These are phyloP conservation scores for Salix koriyanagi DNA, from an alignment of 345 rosid species.

Conservation along the genomic window DNA sequence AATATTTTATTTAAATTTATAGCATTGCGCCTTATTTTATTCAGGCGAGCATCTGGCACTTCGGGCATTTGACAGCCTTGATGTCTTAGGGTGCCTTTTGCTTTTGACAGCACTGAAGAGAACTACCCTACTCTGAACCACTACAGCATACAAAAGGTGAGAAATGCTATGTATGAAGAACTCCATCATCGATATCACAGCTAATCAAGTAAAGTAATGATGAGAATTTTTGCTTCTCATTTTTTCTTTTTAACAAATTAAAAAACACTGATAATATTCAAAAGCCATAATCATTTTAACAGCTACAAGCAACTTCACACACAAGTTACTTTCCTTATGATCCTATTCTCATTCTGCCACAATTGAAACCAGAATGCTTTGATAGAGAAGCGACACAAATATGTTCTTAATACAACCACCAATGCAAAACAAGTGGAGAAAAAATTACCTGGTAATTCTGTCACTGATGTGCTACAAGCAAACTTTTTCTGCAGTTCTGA, in stretches of 20 bases:
- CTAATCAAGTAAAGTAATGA: not conserved
- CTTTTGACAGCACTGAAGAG: not conserved
- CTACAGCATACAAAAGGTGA: not conserved
- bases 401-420: not conserved
- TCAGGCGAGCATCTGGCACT: too few relatives aligned
- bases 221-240: not conserved
- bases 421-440: not conserved
- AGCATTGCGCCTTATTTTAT: too few relatives aligned
- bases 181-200: not conserved
- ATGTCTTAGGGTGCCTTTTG: too few relatives aligned
- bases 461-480: slow-evolving; percentile 87
- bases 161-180: not conserved
- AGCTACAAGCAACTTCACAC: not conserved
- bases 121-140: not conserved
- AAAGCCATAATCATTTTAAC: not conserved
- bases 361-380: not conserved
- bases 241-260: too few relatives aligned
- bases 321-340: not conserved
- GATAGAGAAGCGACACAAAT: not conserved
- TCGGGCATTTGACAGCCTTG: too few relatives aligned
- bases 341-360: not conserved
- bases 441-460: slow-evolving; percentile 68
- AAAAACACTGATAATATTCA: not conserved
- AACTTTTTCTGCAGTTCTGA: slow-evolving; percentile 96
- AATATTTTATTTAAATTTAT: too few relatives aligned